These are phyloP conservation scores for Trametes coccinea DNA, from an alignment of 768 basidiomycete species.

Conservation along the genomic window DNA sequence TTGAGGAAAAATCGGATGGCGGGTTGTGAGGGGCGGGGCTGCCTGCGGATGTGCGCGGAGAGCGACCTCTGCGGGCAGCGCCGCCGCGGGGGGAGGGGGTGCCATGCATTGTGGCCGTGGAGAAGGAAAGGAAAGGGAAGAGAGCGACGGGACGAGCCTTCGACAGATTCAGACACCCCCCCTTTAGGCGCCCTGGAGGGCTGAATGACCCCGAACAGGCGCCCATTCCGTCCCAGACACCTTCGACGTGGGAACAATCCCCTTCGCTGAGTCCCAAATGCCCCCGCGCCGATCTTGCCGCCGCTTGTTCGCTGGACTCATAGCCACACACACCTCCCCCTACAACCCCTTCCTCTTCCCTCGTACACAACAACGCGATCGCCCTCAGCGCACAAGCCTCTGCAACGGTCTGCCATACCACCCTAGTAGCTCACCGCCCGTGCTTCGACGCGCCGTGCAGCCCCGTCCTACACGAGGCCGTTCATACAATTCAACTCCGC, in stretches of 20 bases:
- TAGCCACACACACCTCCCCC: slow-evolving; percentile 17
- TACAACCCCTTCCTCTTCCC: not conserved
- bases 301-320: slow-evolving; percentile 20
- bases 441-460: not conserved
- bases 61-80: slow-evolving; percentile 63
- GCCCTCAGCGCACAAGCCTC: not conserved
- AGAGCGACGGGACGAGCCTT: slow-evolving; percentile 7
- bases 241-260: slow-evolving; percentile 24
- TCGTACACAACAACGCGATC: not conserved
- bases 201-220: slow-evolving; percentile 10
- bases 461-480: not conserved
- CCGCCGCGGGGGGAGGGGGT: slow-evolving; percentile 55
- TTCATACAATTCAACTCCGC: slow-evolving; percentile 14
- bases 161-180: not conserved
- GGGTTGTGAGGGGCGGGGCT: slow-evolving; percentile 29
- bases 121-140: slow-evolving; percentile 19
- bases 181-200: not conserved
- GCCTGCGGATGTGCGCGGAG: slow-evolving; percentile 49
- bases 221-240: slow-evolving; percentile 16
- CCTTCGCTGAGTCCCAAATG: slow-evolving; percentile 22
- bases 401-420: not conserved
- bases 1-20: slow-evolving; percentile 53
- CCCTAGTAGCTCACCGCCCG: too few relatives aligned
- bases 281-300: slow-evolving; percentile 25
- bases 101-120: slow-evolving; percentile 29